Conservation (phyloP, 2,329 filamentous ascomycete species). For the Aspergillus phoenicis region DNA sequence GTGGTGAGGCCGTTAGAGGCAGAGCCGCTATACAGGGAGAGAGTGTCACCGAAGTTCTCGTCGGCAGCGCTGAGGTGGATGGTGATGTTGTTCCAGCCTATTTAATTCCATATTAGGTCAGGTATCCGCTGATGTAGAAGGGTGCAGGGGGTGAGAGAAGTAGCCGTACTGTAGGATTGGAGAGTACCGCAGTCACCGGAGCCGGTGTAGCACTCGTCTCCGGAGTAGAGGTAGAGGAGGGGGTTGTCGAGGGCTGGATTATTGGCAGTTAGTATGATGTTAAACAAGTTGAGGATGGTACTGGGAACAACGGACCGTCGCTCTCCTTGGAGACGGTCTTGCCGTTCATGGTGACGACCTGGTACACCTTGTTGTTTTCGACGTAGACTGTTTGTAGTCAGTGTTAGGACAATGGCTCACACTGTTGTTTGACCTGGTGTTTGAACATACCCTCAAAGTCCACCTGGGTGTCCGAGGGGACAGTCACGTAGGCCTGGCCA, state of each 20-base stretch:
- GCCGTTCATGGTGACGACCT: slow-evolving; percentile 21
- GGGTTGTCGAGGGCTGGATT: slow-evolving; percentile 16
- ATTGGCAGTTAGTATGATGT: neutral
- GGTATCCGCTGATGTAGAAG: neutral
- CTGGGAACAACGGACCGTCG: slow-evolving; percentile 10
- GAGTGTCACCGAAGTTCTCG: slow-evolving; percentile 16
- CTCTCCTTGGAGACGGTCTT: slow-evolving; percentile 21
- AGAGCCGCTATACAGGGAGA: slow-evolving; percentile 19
- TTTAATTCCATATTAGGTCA: neutral
- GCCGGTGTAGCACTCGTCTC: slow-evolving; percentile 26
- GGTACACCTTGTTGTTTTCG: slow-evolving; percentile 18
- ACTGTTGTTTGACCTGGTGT: too few species aligned
- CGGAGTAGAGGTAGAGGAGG: slow-evolving; percentile 24
- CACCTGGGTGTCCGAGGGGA: slow-evolving; percentile 15
- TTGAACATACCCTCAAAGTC: slow-evolving; percentile 21
- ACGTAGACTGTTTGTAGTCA: slow-evolving; percentile 10
- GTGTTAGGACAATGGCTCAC: neutral
- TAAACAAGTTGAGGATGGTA: neutral
- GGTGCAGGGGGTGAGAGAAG: too few species aligned
- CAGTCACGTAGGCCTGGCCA: slow-evolving; percentile 21
- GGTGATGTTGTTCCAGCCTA: slow-evolving; percentile 23
- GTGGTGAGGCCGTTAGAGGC: slow-evolving; percentile 13
- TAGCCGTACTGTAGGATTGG: slow-evolving; percentile 17
- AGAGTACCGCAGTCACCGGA: slow-evolving; percentile 23
- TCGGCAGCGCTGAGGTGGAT: slow-evolving; percentile 21